Percentiles rank a stretch among this genome's conserved stretches.
Conservation (phyloP, 495 filamentous ascomycete genomes). For the Penicillium subrubescens region DNA sequence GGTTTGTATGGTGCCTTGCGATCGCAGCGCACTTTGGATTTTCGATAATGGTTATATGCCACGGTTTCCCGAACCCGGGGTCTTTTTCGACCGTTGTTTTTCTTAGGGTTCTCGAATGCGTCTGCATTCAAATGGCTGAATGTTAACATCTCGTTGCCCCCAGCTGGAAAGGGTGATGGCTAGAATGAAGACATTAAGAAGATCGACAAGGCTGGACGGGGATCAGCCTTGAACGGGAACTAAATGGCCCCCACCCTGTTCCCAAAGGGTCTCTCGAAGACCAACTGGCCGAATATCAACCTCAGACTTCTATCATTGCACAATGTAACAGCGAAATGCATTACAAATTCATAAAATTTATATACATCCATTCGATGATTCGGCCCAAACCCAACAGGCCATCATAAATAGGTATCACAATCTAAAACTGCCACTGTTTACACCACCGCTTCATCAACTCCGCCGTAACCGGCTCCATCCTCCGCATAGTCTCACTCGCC, state of each 20-base stretch:
- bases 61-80: not conserved
- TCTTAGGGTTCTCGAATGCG: not conserved
- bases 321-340: not conserved
- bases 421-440: conserved; percentile 25
- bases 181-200: not conserved
- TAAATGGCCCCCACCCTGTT: too few species aligned
- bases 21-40: not conserved
- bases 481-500: conserved; percentile 20
- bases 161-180: not conserved
- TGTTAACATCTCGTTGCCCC: not conserved
- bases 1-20: not conserved
- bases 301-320: not conserved
- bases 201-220: not conserved
- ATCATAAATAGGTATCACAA: not conserved
- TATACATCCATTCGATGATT: not conserved
- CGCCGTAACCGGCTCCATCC: conserved; percentile 20
- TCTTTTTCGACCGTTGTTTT: not conserved
- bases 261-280: not conserved
- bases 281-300: not conserved
- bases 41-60: not conserved
- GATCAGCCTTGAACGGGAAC: too few species aligned
- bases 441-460: conserved; percentile 30
- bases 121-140: not conserved
- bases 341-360: not conserved
- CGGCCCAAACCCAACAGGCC: not conserved